Conservation (phyloP, 2,329 filamentous ascomycete genomes). For the Clarireedia paspali region DNA sequence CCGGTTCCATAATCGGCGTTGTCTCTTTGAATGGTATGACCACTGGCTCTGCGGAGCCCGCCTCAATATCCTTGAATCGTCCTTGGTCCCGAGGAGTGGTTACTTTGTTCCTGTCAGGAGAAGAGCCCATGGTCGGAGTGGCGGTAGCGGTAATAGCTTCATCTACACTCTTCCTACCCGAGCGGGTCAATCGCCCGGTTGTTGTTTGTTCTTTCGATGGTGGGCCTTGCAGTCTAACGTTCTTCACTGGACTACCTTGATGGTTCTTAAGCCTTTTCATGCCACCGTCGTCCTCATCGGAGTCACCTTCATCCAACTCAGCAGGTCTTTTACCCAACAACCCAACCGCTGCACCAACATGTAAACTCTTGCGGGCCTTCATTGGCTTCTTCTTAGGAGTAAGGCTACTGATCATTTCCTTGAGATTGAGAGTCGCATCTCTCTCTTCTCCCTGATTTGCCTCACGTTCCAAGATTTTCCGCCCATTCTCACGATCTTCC, state of each 20-base stretch:
- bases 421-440: conserved; percentile 59
- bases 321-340: conserved; percentile 66
- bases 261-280: conserved; percentile 65
- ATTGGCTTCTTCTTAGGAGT: conserved; percentile 66
- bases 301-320: conserved; percentile 60
- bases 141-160: conserved; percentile 29
- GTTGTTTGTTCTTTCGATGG: conserved; percentile 59
- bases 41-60: conserved; percentile 31
- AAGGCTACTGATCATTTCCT: conserved; percentile 69
- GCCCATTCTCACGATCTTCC: conserved; percentile 51
- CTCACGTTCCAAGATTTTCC: conserved; percentile 47
- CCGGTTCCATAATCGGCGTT: conserved; percentile 39
- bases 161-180: conserved; percentile 41
- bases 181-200: conserved; percentile 49
- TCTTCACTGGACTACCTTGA: conserved; percentile 71
- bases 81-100: conserved; percentile 50
- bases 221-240: conserved; percentile 60
- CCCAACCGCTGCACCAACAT: conserved; percentile 66
- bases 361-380: conserved; percentile 66
- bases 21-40: conserved; percentile 36
- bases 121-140: conserved; percentile 38
- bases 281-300: conserved; percentile 52
- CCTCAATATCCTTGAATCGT: conserved; percentile 46
- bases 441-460: conserved; percentile 44
- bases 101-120: conserved; percentile 39